These are phyloP conservation scores for Cenchrus purpureus DNA, from an alignment of 176 grass and related monocot genomes.

Conservation along the genomic window DNA sequence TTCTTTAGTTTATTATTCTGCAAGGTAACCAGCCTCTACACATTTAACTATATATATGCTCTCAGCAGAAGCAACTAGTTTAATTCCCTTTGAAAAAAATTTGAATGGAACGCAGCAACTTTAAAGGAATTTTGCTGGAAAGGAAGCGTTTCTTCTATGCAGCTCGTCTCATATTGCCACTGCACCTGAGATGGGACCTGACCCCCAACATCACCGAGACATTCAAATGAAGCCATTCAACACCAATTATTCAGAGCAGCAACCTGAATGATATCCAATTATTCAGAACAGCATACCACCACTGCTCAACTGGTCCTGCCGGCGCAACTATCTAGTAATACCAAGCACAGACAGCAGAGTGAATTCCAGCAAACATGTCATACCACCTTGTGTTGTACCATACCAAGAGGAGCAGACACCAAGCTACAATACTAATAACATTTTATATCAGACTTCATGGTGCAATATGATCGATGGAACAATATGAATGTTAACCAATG, in stretches of 20 bases:
- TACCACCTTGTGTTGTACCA: not conserved
- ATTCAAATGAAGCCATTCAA: not conserved
- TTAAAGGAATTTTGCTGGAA: too few relatives aligned
- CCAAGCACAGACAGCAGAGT: not conserved
- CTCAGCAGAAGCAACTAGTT: not conserved
- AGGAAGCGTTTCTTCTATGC: too few relatives aligned
- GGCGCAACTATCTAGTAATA: not conserved
- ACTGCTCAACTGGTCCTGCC: not conserved
- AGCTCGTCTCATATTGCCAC: too few relatives aligned
- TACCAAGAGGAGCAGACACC: not conserved
- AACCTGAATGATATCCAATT: conserved; percentile 9
- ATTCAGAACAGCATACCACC: not conserved
- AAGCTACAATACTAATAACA: not conserved
- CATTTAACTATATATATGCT: too few relatives aligned
- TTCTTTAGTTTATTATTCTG: not conserved
- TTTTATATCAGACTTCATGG: not conserved
- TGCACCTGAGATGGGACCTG: too few relatives aligned
- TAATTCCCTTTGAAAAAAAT: too few relatives aligned
- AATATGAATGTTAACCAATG: not conserved
- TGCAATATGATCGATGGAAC: not conserved
- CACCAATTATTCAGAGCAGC: not conserved
- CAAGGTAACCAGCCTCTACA: too few relatives aligned
- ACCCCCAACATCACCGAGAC: not conserved
- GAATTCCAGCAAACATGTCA: not conserved
- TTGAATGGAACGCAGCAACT: too few relatives aligned